Evolutionary conservation across 257 asterid genomes (phyloP).

Genomic region (Jasminum sambac): DNA sequence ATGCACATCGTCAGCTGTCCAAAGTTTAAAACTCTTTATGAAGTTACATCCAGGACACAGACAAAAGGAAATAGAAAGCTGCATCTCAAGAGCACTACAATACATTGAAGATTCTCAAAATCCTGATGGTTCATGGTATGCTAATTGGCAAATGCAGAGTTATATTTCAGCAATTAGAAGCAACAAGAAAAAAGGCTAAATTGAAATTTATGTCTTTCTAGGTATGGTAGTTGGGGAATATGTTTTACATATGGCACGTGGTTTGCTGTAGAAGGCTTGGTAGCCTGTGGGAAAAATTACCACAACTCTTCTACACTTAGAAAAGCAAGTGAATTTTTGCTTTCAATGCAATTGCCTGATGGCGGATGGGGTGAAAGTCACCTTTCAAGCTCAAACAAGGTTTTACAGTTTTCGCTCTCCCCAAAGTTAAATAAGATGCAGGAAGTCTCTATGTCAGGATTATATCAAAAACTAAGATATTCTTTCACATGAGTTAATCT

Average conservation of each 20-base stretch:
- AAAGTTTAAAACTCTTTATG: conserved; percentile 41
- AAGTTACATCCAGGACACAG: conserved; percentile 40
- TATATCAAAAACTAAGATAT: neutral
- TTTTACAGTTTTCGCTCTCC: neutral
- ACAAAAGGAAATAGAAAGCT: conserved; percentile 42
- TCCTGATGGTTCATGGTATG: conserved; percentile 58
- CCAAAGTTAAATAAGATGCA: neutral
- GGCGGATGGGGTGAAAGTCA: conserved; percentile 80
- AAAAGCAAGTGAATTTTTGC: conserved; percentile 44
- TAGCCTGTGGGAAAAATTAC: conserved; percentile 40
- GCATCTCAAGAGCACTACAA: conserved; percentile 35
- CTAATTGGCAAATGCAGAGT: neutral
- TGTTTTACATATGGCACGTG: conserved; percentile 61
- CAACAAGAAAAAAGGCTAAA: no score
- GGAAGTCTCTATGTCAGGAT: no score
- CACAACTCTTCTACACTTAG: conserved; percentile 27
- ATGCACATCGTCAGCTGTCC: conserved; percentile 59
- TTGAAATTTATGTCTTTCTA: neutral
- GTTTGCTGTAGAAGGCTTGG: conserved; percentile 51
- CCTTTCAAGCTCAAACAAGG: conserved; percentile 52
- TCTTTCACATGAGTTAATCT: neutral
- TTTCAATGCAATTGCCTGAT: conserved; percentile 44
- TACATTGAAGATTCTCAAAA: conserved; percentile 43
- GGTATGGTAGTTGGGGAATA: conserved; percentile 60
- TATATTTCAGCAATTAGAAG: neutral